Base-by-base conservation (phyloP, 768 basidiomycete genomes). In the Lactarius indigo region DNA sequence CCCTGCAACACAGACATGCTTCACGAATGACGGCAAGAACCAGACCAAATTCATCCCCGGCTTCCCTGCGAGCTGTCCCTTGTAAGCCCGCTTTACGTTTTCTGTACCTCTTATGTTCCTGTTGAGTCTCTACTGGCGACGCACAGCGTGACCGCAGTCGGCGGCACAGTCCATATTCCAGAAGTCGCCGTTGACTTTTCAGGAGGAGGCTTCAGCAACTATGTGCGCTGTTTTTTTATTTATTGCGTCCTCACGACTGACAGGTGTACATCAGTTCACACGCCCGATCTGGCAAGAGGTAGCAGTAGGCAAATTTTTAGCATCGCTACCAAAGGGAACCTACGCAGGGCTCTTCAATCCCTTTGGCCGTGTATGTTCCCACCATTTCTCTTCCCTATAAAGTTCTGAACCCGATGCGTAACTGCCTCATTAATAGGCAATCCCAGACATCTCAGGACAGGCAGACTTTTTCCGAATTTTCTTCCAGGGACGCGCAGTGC, bases 131-230 rank as follows among this genome's bases (percentile, higher is more conserved):
- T 39, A 8, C 10, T n/a, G 30, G 54, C 13, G 26, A 87, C 87
- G 64, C 28, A 39, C 39, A 69, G 65, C 30, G 87, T 90, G n/a
- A 92, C 90, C 3, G 70, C 86, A 5, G 89, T 92, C 3, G 90
- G 90, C 12, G 90, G 84, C 6, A 91, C 89, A 1, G 76, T 75
- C 41, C 18, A 57, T 57, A 75, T 88, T 56, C 89, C 87, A 0
- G 89, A 91, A 73, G 79, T 79, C 18, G 85, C 84, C 0, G 83
- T 82, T 1, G 73, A 66, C 68, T 87, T 89, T 78, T 89, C 87
- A 15, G 87, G 88, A 1, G 90, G 90, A 35, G 89, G 90, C 2
- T 92, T 90, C 77, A 89, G 88, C 71, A 79, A 89, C 68, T 83
- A 85, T 59, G 88, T 89, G 13, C 69, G 82, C 79, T 12, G 13